Conservation (phyloP, 2,329 filamentous ascomycete species). For the Aureobasidium uvarum region DNA sequence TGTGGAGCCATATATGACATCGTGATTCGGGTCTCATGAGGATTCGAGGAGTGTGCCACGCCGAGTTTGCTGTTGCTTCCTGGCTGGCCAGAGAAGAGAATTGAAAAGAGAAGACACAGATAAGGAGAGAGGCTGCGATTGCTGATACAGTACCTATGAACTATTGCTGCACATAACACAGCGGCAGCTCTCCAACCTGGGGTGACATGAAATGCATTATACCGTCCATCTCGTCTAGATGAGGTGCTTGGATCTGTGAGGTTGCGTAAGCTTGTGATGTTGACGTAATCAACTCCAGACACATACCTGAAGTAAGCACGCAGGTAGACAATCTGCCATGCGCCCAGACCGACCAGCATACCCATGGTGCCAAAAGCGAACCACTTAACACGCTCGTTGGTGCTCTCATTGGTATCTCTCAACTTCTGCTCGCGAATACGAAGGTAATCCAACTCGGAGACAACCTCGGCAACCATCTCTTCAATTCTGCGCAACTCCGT, state of each 20-base stretch:
- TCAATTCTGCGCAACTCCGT: constrained; percentile 90
- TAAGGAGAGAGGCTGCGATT: constrained; percentile 19
- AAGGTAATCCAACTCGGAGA: constrained; percentile 95
- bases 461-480: constrained; percentile 84
- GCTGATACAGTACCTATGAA: constrained; percentile 26
- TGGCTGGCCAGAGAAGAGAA: neutral
- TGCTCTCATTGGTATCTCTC: constrained; percentile 98
- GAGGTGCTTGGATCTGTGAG: constrained; percentile 50
- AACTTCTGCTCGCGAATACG: constrained; percentile 87
- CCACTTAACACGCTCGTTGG: constrained; percentile 98
- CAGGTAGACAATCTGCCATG: constrained; percentile 97
- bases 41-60: neutral
- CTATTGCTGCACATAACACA: constrained; percentile 13
- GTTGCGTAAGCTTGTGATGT: constrained; percentile 10
- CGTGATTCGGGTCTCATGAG: neutral
- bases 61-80: neutral
- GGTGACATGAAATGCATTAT: constrained; percentile 24
- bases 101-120: neutral
- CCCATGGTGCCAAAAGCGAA: constrained; percentile 94
- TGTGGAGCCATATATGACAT: constrained; percentile 28
- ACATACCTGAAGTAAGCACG: constrained; percentile 87
- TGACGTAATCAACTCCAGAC: neutral
- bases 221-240: constrained; percentile 40
- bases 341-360: constrained; percentile 83
- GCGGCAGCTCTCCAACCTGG: constrained; percentile 6